A percentile compares a stretch with the other conserved stretches of the same genome.
Conservation (phyloP, 2,329 filamentous ascomycete species). For the Colletotrichum australisinense region DNA sequence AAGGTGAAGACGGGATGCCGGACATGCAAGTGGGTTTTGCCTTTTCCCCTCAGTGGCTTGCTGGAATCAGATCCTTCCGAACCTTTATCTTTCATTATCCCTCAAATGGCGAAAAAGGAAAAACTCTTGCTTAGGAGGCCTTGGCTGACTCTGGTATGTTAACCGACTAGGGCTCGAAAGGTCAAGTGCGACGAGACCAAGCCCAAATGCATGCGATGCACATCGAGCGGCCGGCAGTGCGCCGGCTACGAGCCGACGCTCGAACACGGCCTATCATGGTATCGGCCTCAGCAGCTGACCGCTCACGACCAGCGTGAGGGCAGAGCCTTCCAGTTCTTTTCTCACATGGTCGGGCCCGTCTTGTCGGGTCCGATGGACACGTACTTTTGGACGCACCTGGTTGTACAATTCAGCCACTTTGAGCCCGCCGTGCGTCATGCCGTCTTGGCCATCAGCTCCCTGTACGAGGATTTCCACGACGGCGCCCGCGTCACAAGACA, state of each 20-base stretch:
- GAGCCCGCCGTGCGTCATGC: constrained; percentile 61
- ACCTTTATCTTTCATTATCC: no score
- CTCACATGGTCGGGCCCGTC: constrained; percentile 27
- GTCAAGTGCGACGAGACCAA: constrained; percentile 69
- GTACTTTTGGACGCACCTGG: constrained; percentile 56
- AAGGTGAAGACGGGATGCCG: constrained; percentile 63
- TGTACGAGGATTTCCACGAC: constrained; percentile 50
- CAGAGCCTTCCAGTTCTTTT: constrained; percentile 33
- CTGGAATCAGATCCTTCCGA: no score
- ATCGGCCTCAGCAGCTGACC: constrained; percentile 32
- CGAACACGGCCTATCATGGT: constrained; percentile 32
- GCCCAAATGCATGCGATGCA: constrained; percentile 63
- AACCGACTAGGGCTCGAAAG: constrained; percentile 57
- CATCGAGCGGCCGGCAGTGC: constrained; percentile 61
- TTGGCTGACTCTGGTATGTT: background rate
- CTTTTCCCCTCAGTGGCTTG: background rate
- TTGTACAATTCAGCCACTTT: constrained; percentile 57
- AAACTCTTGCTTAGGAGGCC: background rate
- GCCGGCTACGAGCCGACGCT: constrained; percentile 26
- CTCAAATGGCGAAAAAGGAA: no score
- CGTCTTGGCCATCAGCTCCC: constrained; percentile 59
- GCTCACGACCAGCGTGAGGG: constrained; percentile 38
- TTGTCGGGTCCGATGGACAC: constrained; percentile 32
- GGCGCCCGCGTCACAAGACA: constrained; percentile 27
- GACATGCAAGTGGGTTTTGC: constrained; percentile 63